Percentiles rank a stretch among this genome's conserved stretches.
Evolutionary conservation across 345 rosid genomes (phyloP).

Genomic region (Atalantia buxifolia): DNA sequence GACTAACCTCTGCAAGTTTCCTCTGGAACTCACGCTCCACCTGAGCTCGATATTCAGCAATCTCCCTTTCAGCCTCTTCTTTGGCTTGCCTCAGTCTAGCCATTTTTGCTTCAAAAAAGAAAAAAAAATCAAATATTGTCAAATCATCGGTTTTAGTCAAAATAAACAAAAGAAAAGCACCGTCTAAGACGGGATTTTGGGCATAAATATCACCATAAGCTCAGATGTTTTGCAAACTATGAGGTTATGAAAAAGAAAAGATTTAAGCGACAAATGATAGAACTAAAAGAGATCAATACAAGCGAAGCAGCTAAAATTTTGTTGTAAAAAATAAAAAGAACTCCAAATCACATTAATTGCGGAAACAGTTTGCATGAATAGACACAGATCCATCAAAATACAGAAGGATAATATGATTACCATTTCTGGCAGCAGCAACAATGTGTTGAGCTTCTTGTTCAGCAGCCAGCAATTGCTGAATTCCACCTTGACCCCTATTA

Average conservation of each 20-base stretch:
- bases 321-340: neutral
- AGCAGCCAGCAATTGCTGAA: constrained; percentile 88
- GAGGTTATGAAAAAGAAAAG: neutral
- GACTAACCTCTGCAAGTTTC: constrained; percentile 70
- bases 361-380: neutral
- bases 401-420: constrained; percentile 21
- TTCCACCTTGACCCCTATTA: constrained; percentile 73
- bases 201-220: neutral
- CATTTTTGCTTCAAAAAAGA: constrained; percentile 53
- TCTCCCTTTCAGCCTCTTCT: constrained; percentile 90
- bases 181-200: neutral
- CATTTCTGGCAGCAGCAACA: constrained; percentile 66
- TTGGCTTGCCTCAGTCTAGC: constrained; percentile 88
- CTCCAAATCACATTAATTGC: neutral
- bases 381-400: neutral
- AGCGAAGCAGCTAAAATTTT: neutral
- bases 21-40: constrained; percentile 79
- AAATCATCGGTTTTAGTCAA: neutral
- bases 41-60: constrained; percentile 69
- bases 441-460: constrained; percentile 91
- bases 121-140: neutral
- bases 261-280: neutral
- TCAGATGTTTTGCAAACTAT: neutral
- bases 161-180: neutral
- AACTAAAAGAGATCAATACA: neutral